These are phyloP conservation scores for Mariannaea elegans DNA, from an alignment of 2,329 filamentous ascomycete genomes.

Conservation along the genomic window DNA sequence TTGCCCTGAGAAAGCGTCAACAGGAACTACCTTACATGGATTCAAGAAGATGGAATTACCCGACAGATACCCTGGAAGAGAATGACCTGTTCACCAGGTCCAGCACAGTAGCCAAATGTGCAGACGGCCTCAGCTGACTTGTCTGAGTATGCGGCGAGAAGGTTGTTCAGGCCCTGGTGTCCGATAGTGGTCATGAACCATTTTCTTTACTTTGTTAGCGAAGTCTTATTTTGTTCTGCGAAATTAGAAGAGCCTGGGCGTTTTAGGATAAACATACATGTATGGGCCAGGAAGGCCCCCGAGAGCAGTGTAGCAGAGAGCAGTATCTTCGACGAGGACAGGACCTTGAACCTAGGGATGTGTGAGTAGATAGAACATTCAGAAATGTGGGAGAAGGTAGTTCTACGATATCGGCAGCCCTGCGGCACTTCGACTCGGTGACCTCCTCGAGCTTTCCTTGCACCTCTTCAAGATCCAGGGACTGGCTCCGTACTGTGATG, in stretches of 20 bases:
- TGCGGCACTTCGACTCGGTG: conserved; percentile 83
- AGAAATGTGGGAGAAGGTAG: neutral
- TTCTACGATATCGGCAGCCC: conserved; percentile 79
- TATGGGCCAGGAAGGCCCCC: conserved; percentile 94
- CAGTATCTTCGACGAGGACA: conserved; percentile 95
- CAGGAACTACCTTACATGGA: neutral
- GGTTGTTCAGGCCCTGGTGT: conserved; percentile 85
- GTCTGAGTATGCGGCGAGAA: conserved; percentile 87
- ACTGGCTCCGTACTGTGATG: conserved; percentile 77
- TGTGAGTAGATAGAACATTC: neutral
- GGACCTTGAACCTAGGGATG: conserved; percentile 76
- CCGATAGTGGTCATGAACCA: conserved; percentile 90
- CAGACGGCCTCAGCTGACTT: conserved; percentile 94
- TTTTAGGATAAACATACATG: conserved; percentile 70
- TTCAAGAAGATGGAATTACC: conserved; percentile 52
- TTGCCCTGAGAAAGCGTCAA: conserved; percentile 60
- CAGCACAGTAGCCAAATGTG: conserved; percentile 91
- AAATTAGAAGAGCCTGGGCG: neutral
- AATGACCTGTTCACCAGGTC: conserved; percentile 83
- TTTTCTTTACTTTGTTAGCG: conserved; percentile 69
- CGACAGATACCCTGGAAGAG: conserved; percentile 92
- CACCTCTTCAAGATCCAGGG: conserved; percentile 85
- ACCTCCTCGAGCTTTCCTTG: conserved; percentile 95
- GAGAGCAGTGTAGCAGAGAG: conserved; percentile 90
- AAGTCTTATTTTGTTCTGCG: neutral